Base-by-base conservation (phyloP, 73 alveolate genomes). In the Blepharisma stoltei region DNA sequence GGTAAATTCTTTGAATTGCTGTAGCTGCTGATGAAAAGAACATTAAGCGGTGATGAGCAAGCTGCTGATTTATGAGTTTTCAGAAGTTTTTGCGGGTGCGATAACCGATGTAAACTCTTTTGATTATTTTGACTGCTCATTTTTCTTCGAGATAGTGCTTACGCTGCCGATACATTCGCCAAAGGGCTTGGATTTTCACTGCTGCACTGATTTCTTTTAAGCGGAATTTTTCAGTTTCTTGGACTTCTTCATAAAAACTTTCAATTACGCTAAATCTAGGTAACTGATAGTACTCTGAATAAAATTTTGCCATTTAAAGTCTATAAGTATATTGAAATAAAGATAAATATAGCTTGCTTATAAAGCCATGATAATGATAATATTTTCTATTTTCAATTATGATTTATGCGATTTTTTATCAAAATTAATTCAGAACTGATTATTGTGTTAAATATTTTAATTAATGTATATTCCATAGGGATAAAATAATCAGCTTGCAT, bases 1-100 rank as follows among this genome's bases (percentile, higher is more conserved):
- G 78, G 67, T 80, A 86, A 47, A 52, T 52, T 52, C 23, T 52
- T 52, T 52, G 23, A n/a, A 52, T 52, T n/a, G 67, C 18, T 52
- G 32, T 52, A 2, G 67, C 67, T 14, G 18, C 32, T n/a, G 32
- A n/a, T 52, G 67, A 52, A 52, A 1, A 52, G 32, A 52, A n/a
- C 23, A n/a, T n/a, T n/a, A 52, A 52, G 18, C 67, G 18, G 18
- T 52, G 32, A n/a, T 52, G 18, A n/a, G 67, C 0, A 14, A 52
- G 67, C 23, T 52, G 18, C 18, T 14, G 32, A 52, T 52, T 52
- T n/a, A 52, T 52, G 32, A 52, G 67, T 52, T 20, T 52, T 20
- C 18, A n/a, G 23, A n/a, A 52, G 23, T 52, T 52, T 52, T n/a
- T 52, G 32, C 67, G 18, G 23, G 67, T 20, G 23, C 18, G 23